Conservation (phyloP, 129 eudicot genomes). For the Centaurea solstitialis region DNA sequence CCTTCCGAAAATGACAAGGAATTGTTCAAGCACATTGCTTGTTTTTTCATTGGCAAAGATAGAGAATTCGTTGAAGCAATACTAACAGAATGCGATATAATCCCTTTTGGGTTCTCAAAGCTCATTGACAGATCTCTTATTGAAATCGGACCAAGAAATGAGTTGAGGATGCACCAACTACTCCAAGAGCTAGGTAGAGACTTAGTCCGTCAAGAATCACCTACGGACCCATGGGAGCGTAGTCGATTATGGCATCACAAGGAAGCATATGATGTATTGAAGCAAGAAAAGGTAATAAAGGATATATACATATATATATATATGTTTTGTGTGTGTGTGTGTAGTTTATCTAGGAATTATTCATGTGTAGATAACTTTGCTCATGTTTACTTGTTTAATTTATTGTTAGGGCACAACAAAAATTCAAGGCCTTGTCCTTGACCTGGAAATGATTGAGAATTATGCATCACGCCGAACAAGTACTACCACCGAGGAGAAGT, state of each 20-base stretch:
- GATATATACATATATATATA: too few relatives aligned
- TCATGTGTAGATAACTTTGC: too few relatives aligned
- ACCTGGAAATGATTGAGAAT: too few relatives aligned
- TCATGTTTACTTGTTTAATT: too few relatives aligned
- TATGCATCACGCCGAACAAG: neutral
- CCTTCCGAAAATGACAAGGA: slow-evolving; percentile 14
- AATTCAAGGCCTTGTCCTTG: too few relatives aligned
- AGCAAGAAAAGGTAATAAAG: too few relatives aligned
- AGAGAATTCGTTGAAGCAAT: neutral
- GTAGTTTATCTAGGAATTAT: too few relatives aligned
- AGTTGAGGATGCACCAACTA: slow-evolving; percentile 25
- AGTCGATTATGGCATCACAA: slow-evolving; percentile 17
- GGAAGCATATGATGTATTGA: neutral
- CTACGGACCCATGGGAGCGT: slow-evolving; percentile 17
- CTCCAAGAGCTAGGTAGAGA: neutral
- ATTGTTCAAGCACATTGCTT: neutral
- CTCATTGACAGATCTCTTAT: slow-evolving; percentile 23
- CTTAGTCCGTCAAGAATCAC: slow-evolving; percentile 27
- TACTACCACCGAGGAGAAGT: neutral
- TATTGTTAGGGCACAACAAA: too few relatives aligned
- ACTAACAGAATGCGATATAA: neutral
- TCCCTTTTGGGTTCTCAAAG: slow-evolving; percentile 21
- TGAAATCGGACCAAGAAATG: neutral
- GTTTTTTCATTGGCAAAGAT: neutral
- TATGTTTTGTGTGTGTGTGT: too few relatives aligned